Conservation (phyloP, 2,329 filamentous ascomycete species). For the Colletotrichum costaricense region DNA sequence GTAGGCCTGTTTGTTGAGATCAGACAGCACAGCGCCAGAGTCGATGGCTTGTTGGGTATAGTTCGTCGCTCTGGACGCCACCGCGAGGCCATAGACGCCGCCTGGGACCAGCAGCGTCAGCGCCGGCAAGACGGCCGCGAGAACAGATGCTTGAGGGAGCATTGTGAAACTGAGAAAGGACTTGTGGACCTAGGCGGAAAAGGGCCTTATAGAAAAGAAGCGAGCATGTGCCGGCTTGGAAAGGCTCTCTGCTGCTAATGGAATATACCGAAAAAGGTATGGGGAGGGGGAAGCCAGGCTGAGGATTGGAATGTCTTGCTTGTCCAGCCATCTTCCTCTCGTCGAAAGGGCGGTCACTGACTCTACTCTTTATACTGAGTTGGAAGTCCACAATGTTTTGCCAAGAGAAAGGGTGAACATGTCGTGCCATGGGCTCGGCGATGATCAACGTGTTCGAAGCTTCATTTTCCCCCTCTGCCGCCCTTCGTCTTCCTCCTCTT, state of each 20-base stretch:
- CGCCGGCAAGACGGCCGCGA: neutral
- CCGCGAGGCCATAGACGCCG: neutral
- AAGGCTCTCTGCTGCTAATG: no score
- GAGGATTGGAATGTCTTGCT: neutral
- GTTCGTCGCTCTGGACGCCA: neutral
- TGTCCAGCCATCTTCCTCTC: neutral
- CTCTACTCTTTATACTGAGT: neutral
- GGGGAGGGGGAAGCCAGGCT: neutral
- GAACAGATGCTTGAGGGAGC: neutral
- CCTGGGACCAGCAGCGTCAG: neutral
- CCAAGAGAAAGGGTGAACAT: neutral
- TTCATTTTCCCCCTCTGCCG: neutral
- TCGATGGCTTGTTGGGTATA: slow-evolving; percentile 13
- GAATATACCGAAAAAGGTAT: neutral
- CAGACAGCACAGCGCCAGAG: neutral
- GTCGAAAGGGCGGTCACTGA: neutral
- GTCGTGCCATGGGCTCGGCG: neutral
- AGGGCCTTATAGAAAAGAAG: neutral
- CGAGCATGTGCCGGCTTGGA: neutral
- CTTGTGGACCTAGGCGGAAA: no score
- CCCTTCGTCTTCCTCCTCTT: neutral
- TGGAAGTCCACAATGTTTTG: neutral
- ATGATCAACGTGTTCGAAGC: neutral
- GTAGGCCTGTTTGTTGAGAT: neutral
- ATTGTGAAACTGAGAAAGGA: neutral